Percentiles rank a stretch among this genome's conserved stretches.
Conservation (phyloP, 2,329 filamentous ascomycete species). For the Fusarium subtropicale region DNA sequence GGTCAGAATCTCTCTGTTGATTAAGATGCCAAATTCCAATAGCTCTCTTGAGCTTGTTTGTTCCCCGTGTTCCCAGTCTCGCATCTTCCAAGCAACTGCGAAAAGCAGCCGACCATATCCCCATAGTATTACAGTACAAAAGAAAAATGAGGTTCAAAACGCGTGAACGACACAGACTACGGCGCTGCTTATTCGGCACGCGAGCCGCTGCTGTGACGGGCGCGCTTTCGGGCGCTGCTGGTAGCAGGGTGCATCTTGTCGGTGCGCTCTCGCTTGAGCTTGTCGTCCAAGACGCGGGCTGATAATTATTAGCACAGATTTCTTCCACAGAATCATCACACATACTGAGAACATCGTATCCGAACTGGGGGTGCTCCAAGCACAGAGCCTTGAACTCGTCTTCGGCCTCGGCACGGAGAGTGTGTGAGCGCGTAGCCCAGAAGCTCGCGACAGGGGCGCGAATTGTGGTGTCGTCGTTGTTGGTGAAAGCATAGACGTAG, state of each 20-base stretch:
- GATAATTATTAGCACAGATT: conserved; percentile 25
- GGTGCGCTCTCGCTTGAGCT: conserved; percentile 72
- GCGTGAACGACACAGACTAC: neutral
- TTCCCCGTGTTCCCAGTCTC: neutral
- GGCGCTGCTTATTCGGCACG: conserved; percentile 25
- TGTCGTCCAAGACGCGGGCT: conserved; percentile 74
- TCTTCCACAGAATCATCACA: conserved; percentile 3
- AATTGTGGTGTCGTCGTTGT: conserved; percentile 35
- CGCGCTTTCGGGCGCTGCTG: conserved; percentile 66
- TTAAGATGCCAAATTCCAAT: neutral
- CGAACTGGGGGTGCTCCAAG: conserved; percentile 90
- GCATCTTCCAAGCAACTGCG: neutral
- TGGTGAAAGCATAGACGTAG: conserved; percentile 55
- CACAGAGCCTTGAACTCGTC: conserved; percentile 86
- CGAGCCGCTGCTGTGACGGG: conserved; percentile 62
- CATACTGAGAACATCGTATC: conserved; percentile 89
- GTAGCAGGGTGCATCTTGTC: conserved; percentile 67
- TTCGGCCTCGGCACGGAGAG: conserved; percentile 86
- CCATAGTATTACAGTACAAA: conserved; percentile 9
- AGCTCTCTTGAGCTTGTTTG: neutral
- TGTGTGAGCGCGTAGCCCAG: conserved; percentile 62
- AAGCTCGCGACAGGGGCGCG: conserved; percentile 45
- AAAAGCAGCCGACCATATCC: neutral
- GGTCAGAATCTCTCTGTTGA: neutral
- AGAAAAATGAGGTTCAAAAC: neutral